Evolutionary conservation across 176 grass and related monocot genomes (phyloP), one percentile per base, ranked within the genome.

Genomic region (Themeda triandra): DNA sequence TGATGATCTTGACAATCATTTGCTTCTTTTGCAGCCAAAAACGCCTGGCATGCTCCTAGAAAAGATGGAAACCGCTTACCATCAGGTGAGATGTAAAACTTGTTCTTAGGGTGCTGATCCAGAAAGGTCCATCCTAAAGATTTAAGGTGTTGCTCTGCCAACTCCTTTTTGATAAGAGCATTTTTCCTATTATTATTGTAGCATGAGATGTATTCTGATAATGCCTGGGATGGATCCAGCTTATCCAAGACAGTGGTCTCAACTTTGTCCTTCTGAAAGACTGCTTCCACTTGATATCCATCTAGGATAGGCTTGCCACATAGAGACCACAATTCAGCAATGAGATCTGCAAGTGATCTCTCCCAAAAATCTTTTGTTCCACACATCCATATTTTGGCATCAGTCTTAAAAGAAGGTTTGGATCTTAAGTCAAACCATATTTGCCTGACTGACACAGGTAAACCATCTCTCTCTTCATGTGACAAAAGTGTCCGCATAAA

Each of bases 371-470:
- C 41, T 80, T 88, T 28, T 66, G 76, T 80, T 35, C 69, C 88
- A 71, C 69, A 73, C 85, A 87, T 94, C 94, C 94, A 97, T 23
- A 63, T 39, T 76, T 76, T 83, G 80, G 82, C 79, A 53, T 75
- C 75, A 68, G 49, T 44, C 23, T 25, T 60, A 67, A 92, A 97
- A 56, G 48, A 82, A 39, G 62, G 58, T 63, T 82, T 80, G 35
- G 84, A 66, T 72, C 78, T 90, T 23, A 92, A 66, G 48, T 90
- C 83, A 71, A 85, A 90, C 94, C 94, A 97, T 69, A 97, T 87
- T 39, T 92, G 82, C 53, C 80, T 88, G 70, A 94, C 45, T 69
- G 92, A 86, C 44, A 89, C 76, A 78, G 89, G 86, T 69, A 89
- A 79, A 15, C 80, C 86, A 77, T 70, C 80, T 64, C 85, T 81